phyloP scores from a whole-genome alignment of 768 basidiomycete genomes.

The Mycena pura region DNA sequence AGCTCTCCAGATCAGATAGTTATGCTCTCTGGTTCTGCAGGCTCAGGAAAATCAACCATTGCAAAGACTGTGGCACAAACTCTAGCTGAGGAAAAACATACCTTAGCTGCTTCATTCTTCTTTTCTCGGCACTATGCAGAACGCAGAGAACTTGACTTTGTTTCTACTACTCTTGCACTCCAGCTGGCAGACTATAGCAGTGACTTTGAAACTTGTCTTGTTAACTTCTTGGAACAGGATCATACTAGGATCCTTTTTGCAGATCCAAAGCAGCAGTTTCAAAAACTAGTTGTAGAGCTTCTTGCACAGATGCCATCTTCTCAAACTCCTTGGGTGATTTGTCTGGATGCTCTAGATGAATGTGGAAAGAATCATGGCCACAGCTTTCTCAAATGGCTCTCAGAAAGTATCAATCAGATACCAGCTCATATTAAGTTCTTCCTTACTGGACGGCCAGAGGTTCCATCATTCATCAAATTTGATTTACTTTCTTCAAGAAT shows the following conservation, averaged over 20 bases:
- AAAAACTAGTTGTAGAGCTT: background rate
- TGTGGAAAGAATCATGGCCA: background rate
- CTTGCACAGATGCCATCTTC: background rate
- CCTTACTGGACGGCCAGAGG: too few relatives aligned
- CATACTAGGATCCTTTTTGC: background rate
- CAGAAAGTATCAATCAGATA: background rate
- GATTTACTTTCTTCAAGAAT: too few relatives aligned
- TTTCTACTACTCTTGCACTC: too few relatives aligned
- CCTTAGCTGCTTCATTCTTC: too few relatives aligned
- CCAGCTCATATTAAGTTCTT: background rate
- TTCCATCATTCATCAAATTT: too few relatives aligned
- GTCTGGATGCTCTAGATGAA: background rate
- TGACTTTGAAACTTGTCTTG: background rate
- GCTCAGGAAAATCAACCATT: too few relatives aligned
- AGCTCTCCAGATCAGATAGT: background rate
- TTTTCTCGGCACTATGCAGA: too few relatives aligned
- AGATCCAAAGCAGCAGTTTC: background rate
- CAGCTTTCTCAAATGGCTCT: background rate
- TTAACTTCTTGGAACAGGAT: background rate
- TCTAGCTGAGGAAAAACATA: too few relatives aligned
- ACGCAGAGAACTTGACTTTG: too few relatives aligned
- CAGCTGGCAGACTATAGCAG: too few relatives aligned
- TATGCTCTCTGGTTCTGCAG: background rate
- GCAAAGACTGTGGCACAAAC: too few relatives aligned
- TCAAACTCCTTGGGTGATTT: background rate